Evolutionary conservation across 345 rosid species (phyloP).

Genomic region (Lepidium aucheri): DNA sequence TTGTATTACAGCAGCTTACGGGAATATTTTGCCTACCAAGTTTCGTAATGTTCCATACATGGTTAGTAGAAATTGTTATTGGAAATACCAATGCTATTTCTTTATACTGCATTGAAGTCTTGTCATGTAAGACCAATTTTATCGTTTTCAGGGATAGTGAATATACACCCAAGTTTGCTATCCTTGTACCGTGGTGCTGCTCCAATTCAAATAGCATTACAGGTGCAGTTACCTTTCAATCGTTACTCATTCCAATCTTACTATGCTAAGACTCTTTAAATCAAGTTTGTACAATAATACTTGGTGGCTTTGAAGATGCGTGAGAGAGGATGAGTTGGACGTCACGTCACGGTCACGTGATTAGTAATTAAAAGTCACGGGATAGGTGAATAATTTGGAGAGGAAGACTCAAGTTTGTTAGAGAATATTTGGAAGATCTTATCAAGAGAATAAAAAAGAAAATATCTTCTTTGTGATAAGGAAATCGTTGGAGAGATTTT

Average conservation of each 20-base stretch:
- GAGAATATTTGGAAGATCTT: no score
- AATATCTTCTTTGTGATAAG: no score
- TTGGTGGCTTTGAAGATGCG: constrained; percentile 23
- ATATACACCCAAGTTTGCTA: constrained; percentile 85
- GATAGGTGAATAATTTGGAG: no score
- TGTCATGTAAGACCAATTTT: not conserved
- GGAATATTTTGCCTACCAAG: constrained; percentile 77
- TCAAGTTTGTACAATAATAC: constrained; percentile 3
- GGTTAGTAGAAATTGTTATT: constrained; percentile 43
- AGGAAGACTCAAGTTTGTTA: no score
- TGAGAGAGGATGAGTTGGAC: no score
- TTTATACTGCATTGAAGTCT: not conserved
- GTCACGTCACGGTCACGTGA: no score
- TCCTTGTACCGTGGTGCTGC: constrained; percentile 94
- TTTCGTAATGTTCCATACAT: constrained; percentile 70
- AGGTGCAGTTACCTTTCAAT: constrained; percentile 31
- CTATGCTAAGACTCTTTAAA: not conserved
- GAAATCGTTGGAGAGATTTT: no score
- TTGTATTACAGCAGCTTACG: constrained; percentile 93
- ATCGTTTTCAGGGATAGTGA: constrained; percentile 66
- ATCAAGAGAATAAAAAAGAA: no score
- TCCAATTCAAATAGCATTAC: constrained; percentile 86
- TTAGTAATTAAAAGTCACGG: no score
- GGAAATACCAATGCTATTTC: not conserved
- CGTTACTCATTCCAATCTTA: not conserved